phyloP scores from a whole-genome alignment of 305 asterid species.

The Solanum hybrid region DNA sequence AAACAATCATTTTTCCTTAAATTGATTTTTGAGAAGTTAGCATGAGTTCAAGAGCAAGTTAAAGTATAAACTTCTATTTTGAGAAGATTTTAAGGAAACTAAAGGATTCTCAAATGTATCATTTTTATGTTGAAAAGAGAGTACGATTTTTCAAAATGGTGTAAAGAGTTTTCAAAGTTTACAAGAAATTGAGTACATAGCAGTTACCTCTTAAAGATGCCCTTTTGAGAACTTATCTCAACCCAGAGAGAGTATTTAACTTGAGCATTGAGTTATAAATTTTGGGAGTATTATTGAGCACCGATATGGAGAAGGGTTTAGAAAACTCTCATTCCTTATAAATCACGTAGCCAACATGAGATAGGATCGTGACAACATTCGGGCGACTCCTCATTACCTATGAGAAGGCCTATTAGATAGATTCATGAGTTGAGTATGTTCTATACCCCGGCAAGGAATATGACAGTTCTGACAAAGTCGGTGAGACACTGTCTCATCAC shows the following conservation, averaged over 20 bases:
- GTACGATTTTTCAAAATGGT: background rate
- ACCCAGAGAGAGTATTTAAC: background rate
- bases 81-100: background rate
- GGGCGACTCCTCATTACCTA: background rate
- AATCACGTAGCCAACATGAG: background rate
- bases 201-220: background rate
- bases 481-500: too few species aligned
- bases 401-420: background rate
- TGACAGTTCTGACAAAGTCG: background rate
- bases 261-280: background rate
- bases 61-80: background rate
- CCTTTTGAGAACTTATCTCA: background rate
- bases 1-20: background rate
- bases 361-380: background rate
- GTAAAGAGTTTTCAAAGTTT: background rate
- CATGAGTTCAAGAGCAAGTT: background rate
- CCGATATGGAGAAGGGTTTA: background rate
- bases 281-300: background rate
- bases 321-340: background rate
- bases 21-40: background rate
- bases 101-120: background rate
- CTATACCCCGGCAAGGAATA: background rate
- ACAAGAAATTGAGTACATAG: background rate
- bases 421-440: background rate
- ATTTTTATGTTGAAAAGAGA: background rate